phyloP scores from a whole-genome alignment of 1,139 yeast genomes.

The Zygoascus meyerae region DNA sequence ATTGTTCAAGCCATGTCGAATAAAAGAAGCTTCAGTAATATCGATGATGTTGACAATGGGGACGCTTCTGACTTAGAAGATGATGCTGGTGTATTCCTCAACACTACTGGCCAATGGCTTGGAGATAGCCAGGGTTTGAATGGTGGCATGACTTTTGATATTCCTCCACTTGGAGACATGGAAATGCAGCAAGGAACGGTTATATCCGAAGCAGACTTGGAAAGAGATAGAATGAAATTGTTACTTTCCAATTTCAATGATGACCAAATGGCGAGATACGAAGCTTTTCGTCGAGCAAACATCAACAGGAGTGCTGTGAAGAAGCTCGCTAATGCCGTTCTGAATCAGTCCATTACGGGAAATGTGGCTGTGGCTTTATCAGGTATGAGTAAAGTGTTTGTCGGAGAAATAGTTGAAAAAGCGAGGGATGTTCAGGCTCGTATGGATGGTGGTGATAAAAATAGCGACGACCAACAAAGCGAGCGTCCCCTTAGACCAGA shows the following conservation, averaged over 20 bases:
- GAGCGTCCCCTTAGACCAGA: constrained; percentile 69
- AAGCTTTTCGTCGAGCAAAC: constrained; percentile 78
- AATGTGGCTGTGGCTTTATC: constrained; percentile 78
- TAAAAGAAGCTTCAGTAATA: background rate
- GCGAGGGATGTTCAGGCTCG: constrained; percentile 55
- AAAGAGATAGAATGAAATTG: constrained; percentile 53
- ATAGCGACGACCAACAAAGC: constrained; percentile 38
- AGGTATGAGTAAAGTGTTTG: constrained; percentile 81
- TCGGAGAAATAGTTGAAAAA: constrained; percentile 80
- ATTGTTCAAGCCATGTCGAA: too few species aligned
- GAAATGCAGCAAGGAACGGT: too few species aligned
- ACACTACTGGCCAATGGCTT: background rate
- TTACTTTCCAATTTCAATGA: constrained; percentile 67
- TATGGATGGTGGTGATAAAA: constrained; percentile 26
- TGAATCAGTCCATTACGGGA: constrained; percentile 79
- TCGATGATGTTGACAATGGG: constrained; percentile 15
- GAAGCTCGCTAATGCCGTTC: constrained; percentile 69
- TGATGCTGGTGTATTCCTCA: constrained; percentile 7
- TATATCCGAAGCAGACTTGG: constrained; percentile 21
- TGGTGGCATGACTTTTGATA: too few species aligned
- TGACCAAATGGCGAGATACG: constrained; percentile 86
- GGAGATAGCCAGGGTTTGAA: background rate
- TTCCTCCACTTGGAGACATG: too few species aligned
- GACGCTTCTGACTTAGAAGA: constrained; percentile 19
- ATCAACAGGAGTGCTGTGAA: constrained; percentile 75